Conservation (phyloP, 352 stramenopile genomes). For the Globisporangium takayamanum region DNA sequence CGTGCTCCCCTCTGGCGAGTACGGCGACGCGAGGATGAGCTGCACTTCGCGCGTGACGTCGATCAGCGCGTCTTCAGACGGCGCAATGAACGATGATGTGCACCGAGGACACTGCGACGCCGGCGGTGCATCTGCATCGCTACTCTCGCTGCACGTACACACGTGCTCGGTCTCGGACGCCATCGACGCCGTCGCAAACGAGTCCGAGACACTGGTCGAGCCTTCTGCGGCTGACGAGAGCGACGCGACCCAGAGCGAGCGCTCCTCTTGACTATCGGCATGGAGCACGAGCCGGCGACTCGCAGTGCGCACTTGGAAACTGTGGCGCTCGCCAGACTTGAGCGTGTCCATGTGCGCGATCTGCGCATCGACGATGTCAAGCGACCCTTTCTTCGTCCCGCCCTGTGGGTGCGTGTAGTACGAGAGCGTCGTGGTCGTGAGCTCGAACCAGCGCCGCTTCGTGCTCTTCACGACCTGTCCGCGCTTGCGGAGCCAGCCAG, state of each 20-base stretch:
- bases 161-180: constrained; percentile 32
- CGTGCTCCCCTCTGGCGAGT: constrained; percentile 77
- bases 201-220: constrained; percentile 12
- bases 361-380: constrained; percentile 49
- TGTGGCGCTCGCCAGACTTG: constrained; percentile 77
- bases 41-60: constrained; percentile 78
- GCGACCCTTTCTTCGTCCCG: constrained; percentile 61
- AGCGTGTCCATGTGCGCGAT: constrained; percentile 69
- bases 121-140: background rate
- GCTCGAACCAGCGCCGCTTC: constrained; percentile 85
- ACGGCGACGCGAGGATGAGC: constrained; percentile 75
- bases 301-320: constrained; percentile 62
- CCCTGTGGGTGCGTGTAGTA: constrained; percentile 78
- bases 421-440: constrained; percentile 55
- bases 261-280: constrained; percentile 82
- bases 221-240: constrained; percentile 54
- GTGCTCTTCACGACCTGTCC: constrained; percentile 80
- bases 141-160: constrained; percentile 58
- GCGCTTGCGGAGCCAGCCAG: constrained; percentile 79
- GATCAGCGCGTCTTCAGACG: constrained; percentile 62
- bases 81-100: constrained; percentile 76
- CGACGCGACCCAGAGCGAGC: constrained; percentile 69
- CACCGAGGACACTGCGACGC: constrained; percentile 42
- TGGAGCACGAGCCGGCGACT: constrained; percentile 65
- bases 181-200: constrained; percentile 10